Base-by-base conservation (phyloP, 2,329 filamentous ascomycete species). In the Myriosclerotinia scirpicola region DNA sequence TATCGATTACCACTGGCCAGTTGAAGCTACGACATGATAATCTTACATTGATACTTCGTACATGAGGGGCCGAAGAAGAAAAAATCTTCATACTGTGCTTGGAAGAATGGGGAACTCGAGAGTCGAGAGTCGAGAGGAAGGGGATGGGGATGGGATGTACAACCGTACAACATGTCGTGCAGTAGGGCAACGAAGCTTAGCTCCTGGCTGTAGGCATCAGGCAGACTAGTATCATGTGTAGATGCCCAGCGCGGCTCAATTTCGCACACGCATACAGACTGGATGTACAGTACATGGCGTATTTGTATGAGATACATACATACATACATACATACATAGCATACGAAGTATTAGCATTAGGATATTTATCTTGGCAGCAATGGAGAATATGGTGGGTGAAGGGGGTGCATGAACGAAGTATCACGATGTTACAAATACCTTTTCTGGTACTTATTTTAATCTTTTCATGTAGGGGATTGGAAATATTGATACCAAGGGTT, bases 181-280 rank as follows among this genome's bases (percentile, higher is more conserved):
- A 60, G 56, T 48, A 48, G 56, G 34, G 30, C 11, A 20, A 38
- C 26, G 4, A 60, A 38, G n/a, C 54, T 30, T 58, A 44, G 48
- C 30, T 11, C 3, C 26, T 26, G 3, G 26, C 26, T 26, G 26
- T 26, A 34, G 36, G 26, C 26, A 36, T 20, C 8, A 26, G 22
- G 17, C 12, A 38, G 7, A 50, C 58, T 60, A 60, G 30, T 34
- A 34, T 60, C 34, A 60, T 60, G 58, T 60, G 44, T n/a, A 36
- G 30, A 50, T 50, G 58, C 58, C 58, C 58, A 60, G 46, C 56
- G 58, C 20, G 58, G 30, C 56, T 60, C 56, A 38, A 50, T 17
- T 36, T 26, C 26, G 26, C 26, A 26, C 26, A 26, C 26, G 26
- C 26, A 26, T 26, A 26, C 26, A 3, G 26, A n/a, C n/a, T n/a